Conservation (phyloP, 495 filamentous ascomycete species). For the Entonaema liquescens region DNA sequence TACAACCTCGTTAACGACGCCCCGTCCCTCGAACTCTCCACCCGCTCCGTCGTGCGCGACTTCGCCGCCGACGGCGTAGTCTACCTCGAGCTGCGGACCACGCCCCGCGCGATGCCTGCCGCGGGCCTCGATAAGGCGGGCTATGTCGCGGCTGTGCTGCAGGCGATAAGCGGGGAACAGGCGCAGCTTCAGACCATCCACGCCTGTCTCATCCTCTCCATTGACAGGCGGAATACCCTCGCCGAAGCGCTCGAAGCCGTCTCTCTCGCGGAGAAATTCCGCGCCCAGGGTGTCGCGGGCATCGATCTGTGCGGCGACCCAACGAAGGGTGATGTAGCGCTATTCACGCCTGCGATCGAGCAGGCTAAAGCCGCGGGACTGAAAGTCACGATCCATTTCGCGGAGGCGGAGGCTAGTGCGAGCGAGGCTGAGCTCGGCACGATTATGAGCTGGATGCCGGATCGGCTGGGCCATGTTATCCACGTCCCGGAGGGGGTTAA, state of each 20-base stretch:
- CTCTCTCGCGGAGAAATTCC: constrained; percentile 67
- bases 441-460: constrained; percentile 71
- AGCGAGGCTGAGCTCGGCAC: constrained; percentile 65
- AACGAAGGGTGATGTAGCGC: constrained; percentile 63
- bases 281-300: constrained; percentile 69
- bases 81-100: constrained; percentile 85
- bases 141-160: constrained; percentile 73
- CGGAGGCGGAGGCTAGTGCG: constrained; percentile 66
- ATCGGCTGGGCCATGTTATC: constrained; percentile 82
- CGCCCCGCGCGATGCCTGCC: constrained; percentile 68
- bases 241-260: constrained; percentile 67
- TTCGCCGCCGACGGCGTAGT: constrained; percentile 77
- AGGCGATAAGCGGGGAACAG: constrained; percentile 62
- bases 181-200: constrained; percentile 30
- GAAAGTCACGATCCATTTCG: constrained; percentile 80
- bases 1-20: constrained; percentile 73
- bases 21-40: constrained; percentile 66
- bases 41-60: constrained; percentile 71
- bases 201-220: constrained; percentile 71
- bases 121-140: constrained; percentile 63
- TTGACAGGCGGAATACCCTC: constrained; percentile 72
- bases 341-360: constrained; percentile 65
- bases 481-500: constrained; percentile 69
- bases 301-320: constrained; percentile 87
- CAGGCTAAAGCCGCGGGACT: constrained; percentile 63